Base-by-base conservation (phyloP, 2,329 filamentous ascomycete species). In the Fusarium kyushuense region DNA sequence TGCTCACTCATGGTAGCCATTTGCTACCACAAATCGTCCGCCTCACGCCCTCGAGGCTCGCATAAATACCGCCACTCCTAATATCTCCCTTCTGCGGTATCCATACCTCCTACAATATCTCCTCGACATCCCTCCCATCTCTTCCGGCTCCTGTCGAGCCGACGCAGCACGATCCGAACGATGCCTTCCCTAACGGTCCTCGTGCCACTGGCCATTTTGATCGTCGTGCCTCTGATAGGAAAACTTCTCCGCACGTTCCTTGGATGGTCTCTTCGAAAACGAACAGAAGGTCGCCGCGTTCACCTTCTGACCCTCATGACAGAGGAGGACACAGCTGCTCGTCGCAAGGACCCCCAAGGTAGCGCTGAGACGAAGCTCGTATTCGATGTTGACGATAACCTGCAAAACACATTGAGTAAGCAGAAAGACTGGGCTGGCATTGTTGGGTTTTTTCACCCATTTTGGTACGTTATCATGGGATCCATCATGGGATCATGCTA, bases 381-480 rank as follows among this genome's bases (percentile, higher is more conserved):
- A 61, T 80, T 83, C 35, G 80, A 84, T 7, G 74, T 76, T 5
- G 82, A 77, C 55, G 58, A 69, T 36, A 79, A 79, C 23, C 58
- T 74, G n/a, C 55, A 67, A 48, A 49, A 19, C 7, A 70, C 54
- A 17, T 52, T 74, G 56, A 79, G 77, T 13, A 83, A 85, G 3
- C 69, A 74, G 60, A 82, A 86, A 69, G 85, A 91, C 45, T 97
- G 92, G 92, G 84, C 90, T 65, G 94, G 94, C 32, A 89, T 97
- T 54, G 88, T 98, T 66, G 96, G 93, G 46, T 98, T 99, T 85
- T 97, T 99, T 77, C 96, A 99, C 79, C 96, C 96, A 2, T 99
- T 97, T 79, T 98, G 96, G 92, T 95, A 83, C 67, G 86, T 76
- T 47, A 25, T 53, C 45, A 11, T 32, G 27, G 30, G 59, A n/a